Evolutionary conservation across 306 rosid genomes (phyloP).

Genomic region (Herpetospermum pedunculosum): DNA sequence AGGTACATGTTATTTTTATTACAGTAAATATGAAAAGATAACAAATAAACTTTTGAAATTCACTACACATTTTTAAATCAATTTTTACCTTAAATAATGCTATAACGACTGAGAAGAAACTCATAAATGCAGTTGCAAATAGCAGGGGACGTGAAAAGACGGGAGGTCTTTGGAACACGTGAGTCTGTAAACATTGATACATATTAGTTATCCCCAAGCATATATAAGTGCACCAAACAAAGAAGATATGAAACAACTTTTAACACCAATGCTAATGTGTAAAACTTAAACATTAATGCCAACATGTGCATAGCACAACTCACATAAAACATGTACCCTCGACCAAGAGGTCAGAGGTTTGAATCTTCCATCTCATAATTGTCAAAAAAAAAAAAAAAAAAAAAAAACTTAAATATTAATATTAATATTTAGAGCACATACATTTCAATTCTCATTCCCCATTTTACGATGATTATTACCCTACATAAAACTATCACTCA

Average conservation of each 20-base stretch:
- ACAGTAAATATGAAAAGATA: background rate
- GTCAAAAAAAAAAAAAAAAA: too few relatives aligned
- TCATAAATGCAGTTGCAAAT: conserved; percentile 92
- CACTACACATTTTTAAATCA: background rate
- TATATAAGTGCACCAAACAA: conserved; percentile 13
- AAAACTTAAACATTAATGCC: background rate
- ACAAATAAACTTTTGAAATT: background rate
- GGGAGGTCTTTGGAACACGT: conserved; percentile 73
- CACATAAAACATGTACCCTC: too few relatives aligned
- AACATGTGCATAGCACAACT: too few relatives aligned
- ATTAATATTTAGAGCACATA: too few relatives aligned
- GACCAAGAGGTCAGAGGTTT: too few relatives aligned
- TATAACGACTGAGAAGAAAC: conserved; percentile 94
- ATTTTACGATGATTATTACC: background rate
- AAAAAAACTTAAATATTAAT: too few relatives aligned
- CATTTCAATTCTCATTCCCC: background rate
- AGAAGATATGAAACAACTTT: background rate
- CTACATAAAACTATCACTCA: background rate
- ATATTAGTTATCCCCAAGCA: conserved; percentile 17
- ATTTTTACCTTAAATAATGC: conserved; percentile 83
- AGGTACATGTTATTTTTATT: background rate
- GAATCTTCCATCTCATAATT: too few relatives aligned
- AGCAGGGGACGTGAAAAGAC: conserved; percentile 64
- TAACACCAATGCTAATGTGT: background rate
- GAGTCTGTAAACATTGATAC: conserved; percentile 38